A percentile compares a stretch with the other conserved stretches of the same genome.
Conservation (phyloP, 208 protist genomes). For the Phytomonas francai region DNA sequence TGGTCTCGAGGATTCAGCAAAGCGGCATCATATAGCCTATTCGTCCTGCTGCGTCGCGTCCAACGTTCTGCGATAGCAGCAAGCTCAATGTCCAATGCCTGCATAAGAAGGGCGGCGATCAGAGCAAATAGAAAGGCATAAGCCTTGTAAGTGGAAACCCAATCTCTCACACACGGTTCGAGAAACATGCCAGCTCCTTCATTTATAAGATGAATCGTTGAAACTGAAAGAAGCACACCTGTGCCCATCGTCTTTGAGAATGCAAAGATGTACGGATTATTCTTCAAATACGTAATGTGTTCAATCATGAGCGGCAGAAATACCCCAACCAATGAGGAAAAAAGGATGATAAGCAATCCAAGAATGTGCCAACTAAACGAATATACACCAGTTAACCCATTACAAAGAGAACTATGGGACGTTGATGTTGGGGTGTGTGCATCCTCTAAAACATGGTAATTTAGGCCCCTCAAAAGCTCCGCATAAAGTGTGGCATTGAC, state of each 20-base stretch:
- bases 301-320: conserved; percentile 39
- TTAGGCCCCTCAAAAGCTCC: no score
- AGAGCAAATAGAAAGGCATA: conserved; percentile 51
- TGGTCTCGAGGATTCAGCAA: no score
- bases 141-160: conserved; percentile 28
- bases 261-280: conserved; percentile 36
- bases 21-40: no score
- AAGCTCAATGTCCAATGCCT: conserved; percentile 39
- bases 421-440: background rate
- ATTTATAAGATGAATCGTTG: conserved; percentile 51
- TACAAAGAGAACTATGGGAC: conserved; percentile 16
- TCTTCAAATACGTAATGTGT: conserved; percentile 25
- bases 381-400: conserved; percentile 20
- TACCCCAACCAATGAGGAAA: conserved; percentile 32
- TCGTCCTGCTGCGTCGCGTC: conserved; percentile 5
- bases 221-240: conserved; percentile 51
- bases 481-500: no score
- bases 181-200: conserved; percentile 23
- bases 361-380: conserved; percentile 32
- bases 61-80: conserved; percentile 31
- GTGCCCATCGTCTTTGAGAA: conserved; percentile 41
- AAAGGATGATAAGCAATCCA: conserved; percentile 43
- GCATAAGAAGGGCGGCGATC: conserved; percentile 43
- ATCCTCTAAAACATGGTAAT: no score
- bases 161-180: conserved; percentile 28